Evolutionary conservation across 257 asterid species (phyloP).

Genomic region (Solanum stenotomum): DNA sequence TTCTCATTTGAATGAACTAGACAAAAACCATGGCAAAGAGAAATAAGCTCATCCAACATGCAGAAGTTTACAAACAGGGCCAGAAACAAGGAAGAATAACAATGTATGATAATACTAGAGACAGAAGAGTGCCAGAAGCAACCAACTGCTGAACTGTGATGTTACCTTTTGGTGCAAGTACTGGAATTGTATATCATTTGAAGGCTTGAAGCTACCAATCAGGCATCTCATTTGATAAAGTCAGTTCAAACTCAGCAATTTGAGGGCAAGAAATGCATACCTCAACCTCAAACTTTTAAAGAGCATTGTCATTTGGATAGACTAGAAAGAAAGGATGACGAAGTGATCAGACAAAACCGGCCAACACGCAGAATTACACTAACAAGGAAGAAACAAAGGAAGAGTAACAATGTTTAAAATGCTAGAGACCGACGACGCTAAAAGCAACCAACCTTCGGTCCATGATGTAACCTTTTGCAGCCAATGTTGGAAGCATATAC

Average conservation of each 20-base stretch:
- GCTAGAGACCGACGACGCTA: neutral
- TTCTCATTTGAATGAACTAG: neutral
- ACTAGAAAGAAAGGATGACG: neutral
- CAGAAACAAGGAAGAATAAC: neutral
- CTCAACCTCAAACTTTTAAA: neutral
- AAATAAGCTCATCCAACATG: neutral
- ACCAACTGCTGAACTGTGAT: neutral
- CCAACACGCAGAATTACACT: neutral
- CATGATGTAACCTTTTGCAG: neutral
- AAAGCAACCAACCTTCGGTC: neutral
- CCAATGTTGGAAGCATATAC: neutral
- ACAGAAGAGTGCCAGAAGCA: neutral
- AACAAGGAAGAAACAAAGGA: neutral
- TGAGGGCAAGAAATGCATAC: neutral
- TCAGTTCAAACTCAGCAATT: neutral
- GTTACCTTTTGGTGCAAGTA: neutral
- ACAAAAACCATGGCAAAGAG: neutral
- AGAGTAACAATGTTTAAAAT: neutral
- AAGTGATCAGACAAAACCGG: neutral
- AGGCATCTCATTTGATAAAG: neutral
- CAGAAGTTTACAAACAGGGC: neutral
- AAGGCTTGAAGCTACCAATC: neutral
- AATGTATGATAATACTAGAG: neutral
- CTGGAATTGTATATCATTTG: neutral
- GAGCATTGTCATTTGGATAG: neutral